These are phyloP conservation scores for Diaporthe helianthi DNA, from an alignment of 2,329 filamentous ascomycete species.

Conservation along the genomic window DNA sequence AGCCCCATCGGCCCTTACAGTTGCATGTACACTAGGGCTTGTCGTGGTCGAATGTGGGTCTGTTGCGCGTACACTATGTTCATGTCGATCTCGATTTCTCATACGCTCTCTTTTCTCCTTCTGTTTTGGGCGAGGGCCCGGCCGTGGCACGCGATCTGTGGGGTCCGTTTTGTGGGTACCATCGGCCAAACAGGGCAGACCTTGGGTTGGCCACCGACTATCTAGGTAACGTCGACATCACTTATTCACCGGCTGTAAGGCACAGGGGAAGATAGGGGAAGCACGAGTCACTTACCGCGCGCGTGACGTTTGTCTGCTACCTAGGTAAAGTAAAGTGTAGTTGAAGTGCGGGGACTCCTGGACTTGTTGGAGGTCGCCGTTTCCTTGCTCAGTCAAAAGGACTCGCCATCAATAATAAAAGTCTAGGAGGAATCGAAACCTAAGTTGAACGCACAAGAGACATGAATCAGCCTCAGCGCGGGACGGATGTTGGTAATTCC, in stretches of 20 bases:
- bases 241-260: not conserved
- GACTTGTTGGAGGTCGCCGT: not conserved
- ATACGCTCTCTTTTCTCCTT: not conserved
- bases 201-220: not conserved
- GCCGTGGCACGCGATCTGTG: not conserved
- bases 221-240: no score
- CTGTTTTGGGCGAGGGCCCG: not conserved
- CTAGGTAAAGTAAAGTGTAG: not conserved
- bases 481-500: not conserved
- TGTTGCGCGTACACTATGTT: not conserved
- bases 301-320: not conserved
- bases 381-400: not conserved
- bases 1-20: conserved; percentile 9
- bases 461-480: not conserved
- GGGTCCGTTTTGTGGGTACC: not conserved
- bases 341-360: not conserved
- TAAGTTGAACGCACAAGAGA: not conserved
- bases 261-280: not conserved
- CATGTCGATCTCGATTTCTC: not conserved
- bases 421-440: no score
- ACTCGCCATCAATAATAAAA: not conserved
- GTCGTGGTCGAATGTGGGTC: not conserved
- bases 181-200: not conserved
- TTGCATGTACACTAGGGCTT: not conserved
- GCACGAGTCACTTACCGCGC: not conserved